phyloP scores from a whole-genome alignment of 768 basidiomycete species.

The Auriscalpium microsporum region DNA sequence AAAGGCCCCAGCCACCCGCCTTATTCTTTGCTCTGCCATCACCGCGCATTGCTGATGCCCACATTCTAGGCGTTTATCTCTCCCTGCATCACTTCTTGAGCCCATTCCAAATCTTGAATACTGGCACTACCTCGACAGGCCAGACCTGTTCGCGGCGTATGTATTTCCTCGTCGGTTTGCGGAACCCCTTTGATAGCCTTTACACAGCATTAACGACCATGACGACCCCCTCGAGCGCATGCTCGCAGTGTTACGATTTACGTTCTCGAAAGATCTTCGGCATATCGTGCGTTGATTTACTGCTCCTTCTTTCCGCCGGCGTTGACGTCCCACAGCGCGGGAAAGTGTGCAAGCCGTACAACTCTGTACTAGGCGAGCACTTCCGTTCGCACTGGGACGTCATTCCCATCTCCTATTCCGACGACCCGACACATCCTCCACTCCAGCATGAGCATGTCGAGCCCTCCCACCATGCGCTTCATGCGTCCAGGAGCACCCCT shows the following conservation, averaged over 20 bases:
- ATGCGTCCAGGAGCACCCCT: slow-evolving; percentile 16
- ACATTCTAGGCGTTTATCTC: slow-evolving; percentile 67
- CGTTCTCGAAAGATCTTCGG: slow-evolving; percentile 91
- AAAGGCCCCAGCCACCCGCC: no score
- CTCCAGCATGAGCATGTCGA: slow-evolving; percentile 34
- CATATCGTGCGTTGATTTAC: slow-evolving; percentile 56
- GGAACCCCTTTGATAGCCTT: not conserved
- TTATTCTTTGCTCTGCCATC: no score
- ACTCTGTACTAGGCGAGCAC: slow-evolving; percentile 81
- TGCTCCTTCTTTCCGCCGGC: not conserved
- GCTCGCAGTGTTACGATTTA: slow-evolving; percentile 83
- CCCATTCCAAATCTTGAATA: slow-evolving; percentile 95
- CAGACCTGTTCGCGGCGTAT: slow-evolving; percentile 87
- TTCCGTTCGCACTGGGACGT: slow-evolving; percentile 87
- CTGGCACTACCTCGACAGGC: slow-evolving; percentile 89
- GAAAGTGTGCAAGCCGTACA: slow-evolving; percentile 91
- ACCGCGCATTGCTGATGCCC: slow-evolving; percentile 1
- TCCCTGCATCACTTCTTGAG: slow-evolving; percentile 89
- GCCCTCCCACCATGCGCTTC: slow-evolving; percentile 15
- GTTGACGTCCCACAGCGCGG: slow-evolving; percentile 49
- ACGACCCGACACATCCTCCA: slow-evolving; percentile 38
- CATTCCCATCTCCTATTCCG: slow-evolving; percentile 46
- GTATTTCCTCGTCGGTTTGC: slow-evolving; percentile 22
- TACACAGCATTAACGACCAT: slow-evolving; percentile 78
- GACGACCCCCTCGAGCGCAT: slow-evolving; percentile 91